A percentile compares a stretch with the other conserved stretches of the same genome.
phyloP scores from a whole-genome alignment of 768 basidiomycete species.

The Lentinula lateritia region DNA sequence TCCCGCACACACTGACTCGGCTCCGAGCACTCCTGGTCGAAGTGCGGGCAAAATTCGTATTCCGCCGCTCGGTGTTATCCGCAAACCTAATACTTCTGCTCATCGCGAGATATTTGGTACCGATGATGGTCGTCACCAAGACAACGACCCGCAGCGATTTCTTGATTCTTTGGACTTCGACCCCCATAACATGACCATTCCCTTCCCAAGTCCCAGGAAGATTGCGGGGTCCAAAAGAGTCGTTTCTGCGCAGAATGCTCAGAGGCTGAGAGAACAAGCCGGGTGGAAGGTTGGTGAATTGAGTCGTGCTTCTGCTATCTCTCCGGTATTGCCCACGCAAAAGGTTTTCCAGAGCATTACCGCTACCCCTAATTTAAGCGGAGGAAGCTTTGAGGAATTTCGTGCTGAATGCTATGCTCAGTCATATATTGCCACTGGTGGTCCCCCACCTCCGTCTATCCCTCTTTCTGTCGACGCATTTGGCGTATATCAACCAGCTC shows the following conservation, averaged over 20 bases:
- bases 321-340: background rate
- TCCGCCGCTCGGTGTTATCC: background rate
- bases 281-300: background rate
- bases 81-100: background rate
- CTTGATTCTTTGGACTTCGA: background rate
- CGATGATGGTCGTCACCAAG: background rate
- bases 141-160: background rate
- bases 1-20: background rate
- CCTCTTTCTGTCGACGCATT: background rate
- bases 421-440: background rate
- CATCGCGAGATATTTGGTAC: background rate
- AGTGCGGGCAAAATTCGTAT: background rate
- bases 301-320: background rate
- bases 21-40: background rate
- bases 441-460: background rate
- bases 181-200: background rate
- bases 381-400: background rate
- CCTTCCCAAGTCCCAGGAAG: background rate
- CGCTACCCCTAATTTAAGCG: background rate
- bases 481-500: background rate
- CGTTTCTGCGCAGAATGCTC: background rate
- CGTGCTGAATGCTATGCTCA: slow-evolving; percentile 1
- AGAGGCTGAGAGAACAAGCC: background rate
- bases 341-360: background rate
- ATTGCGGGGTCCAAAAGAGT: background rate